Evolutionary conservation across 192 early-diverging fungal species (phyloP).

Genomic region (Helicostylum pulchrum): DNA sequence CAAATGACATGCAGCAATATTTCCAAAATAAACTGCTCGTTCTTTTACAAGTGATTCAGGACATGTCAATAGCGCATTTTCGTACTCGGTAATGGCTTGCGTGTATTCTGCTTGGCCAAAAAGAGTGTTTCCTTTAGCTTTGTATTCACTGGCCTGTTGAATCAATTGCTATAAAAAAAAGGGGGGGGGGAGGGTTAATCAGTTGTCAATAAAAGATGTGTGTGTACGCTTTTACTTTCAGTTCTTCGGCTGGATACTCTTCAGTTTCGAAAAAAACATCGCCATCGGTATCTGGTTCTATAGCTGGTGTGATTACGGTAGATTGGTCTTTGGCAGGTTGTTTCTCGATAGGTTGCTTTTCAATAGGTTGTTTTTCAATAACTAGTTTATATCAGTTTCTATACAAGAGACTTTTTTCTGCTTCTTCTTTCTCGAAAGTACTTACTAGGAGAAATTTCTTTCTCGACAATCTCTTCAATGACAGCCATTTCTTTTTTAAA

Average conservation of each 20-base stretch:
- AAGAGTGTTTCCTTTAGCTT: conserved; percentile 42
- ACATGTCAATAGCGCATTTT: conserved; percentile 14
- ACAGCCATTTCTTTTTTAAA: conserved; percentile 31
- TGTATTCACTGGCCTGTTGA: conserved; percentile 45
- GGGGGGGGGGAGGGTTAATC: background rate
- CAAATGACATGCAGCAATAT: conserved; percentile 66
- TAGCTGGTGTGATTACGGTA: background rate
- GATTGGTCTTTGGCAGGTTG: background rate
- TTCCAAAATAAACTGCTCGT: conserved; percentile 52
- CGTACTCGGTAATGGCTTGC: conserved; percentile 24
- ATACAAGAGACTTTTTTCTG: background rate
- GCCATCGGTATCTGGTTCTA: conserved; percentile 25
- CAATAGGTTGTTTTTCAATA: background rate
- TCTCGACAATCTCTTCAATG: conserved; percentile 42
- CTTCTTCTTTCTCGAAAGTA: background rate
- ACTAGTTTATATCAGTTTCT: background rate
- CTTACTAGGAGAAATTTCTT: background rate
- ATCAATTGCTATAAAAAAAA: conserved; percentile 34
- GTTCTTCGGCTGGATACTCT: conserved; percentile 33
- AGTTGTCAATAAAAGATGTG: background rate
- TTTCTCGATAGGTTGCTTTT: background rate
- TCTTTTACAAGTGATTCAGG: conserved; percentile 34
- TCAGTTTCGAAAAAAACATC: conserved; percentile 30
- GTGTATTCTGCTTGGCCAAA: conserved; percentile 44
- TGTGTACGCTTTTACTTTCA: conserved; percentile 27